Evolutionary conservation across 1,284 basidiomycete genomes (phyloP).

Genomic region (Mycosarcoma mackinlayi): DNA sequence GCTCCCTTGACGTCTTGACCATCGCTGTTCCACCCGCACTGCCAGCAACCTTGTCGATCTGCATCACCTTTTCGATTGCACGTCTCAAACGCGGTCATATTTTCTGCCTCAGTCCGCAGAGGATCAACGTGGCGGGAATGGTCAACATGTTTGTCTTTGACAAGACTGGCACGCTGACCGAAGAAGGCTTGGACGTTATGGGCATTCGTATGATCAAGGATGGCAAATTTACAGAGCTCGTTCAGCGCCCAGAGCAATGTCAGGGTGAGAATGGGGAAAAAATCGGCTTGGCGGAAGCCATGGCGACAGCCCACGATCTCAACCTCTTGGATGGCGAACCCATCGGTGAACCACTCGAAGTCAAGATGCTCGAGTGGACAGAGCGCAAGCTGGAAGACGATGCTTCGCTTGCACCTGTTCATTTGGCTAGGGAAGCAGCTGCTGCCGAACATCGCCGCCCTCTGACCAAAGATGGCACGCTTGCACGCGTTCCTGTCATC

Average conservation of each 20-base stretch:
- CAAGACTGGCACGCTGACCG: constrained; percentile 52
- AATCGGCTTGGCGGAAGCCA: constrained; percentile 19
- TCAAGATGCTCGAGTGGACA: constrained; percentile 48
- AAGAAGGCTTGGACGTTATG: constrained; percentile 39
- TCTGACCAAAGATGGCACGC: constrained; percentile 22
- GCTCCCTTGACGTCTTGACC: constrained; percentile 44
- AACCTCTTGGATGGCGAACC: constrained; percentile 37
- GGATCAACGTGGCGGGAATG: constrained; percentile 51
- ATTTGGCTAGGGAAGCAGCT: constrained; percentile 11
- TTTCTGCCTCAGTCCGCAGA: constrained; percentile 44
- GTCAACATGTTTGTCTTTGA: constrained; percentile 42
- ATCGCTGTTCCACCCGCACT: constrained; percentile 38
- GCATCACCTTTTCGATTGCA: constrained; percentile 34
- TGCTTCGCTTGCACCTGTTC: constrained; percentile 13
- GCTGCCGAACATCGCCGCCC: constrained; percentile 6
- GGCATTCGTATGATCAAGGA: constrained; percentile 19
- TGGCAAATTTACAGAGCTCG: constrained; percentile 18
- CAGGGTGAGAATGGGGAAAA: background rate
- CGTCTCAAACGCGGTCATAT: constrained; percentile 27
- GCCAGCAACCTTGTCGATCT: constrained; percentile 36
- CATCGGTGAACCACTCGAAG: constrained; percentile 50
- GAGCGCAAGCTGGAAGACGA: constrained; percentile 32
- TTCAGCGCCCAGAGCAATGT: background rate
- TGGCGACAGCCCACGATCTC: constrained; percentile 42
- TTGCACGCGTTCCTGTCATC: constrained; percentile 39